phyloP scores from a whole-genome alignment of 2,329 filamentous ascomycete genomes.

The Akanthomyces muscarius region DNA sequence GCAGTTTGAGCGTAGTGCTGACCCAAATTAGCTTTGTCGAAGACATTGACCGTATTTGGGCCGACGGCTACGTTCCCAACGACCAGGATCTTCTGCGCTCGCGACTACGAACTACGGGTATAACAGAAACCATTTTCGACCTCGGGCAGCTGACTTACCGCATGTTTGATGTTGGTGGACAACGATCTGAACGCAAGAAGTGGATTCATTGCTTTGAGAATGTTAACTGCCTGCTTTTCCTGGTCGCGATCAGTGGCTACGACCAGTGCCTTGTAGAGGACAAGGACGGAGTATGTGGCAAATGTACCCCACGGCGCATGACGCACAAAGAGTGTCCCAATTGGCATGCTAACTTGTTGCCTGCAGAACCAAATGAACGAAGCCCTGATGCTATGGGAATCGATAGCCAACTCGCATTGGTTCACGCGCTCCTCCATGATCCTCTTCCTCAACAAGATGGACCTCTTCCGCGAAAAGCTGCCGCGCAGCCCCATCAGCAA shows the following conservation, averaged over 20 bases:
- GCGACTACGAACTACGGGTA: conserved; percentile 85
- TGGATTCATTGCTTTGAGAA: conserved; percentile 98
- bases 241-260: conserved; percentile 93
- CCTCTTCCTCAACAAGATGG: conserved; percentile 84
- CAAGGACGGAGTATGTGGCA: conserved; percentile 78
- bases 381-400: conserved; percentile 82
- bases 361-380: conserved; percentile 85
- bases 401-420: conserved; percentile 82
- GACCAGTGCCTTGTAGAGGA: conserved; percentile 96
- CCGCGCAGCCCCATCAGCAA: conserved; percentile 65
- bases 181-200: conserved; percentile 91
- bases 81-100: conserved; percentile 94
- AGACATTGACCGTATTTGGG: conserved; percentile 71
- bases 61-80: conserved; percentile 75
- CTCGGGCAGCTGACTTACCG: conserved; percentile 88
- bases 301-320: not conserved
- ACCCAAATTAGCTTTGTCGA: conserved; percentile 67
- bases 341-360: conserved; percentile 19
- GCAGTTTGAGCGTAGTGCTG: conserved; percentile 5
- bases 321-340: not conserved
- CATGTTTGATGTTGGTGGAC: conserved; percentile 94
- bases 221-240: conserved; percentile 85
- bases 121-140: conserved; percentile 92
- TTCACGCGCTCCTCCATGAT: conserved; percentile 79
- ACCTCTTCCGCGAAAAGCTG: conserved; percentile 77